Evolutionary conservation across 768 basidiomycete species (phyloP).

Genomic region (Phaeolepiota aurea): DNA sequence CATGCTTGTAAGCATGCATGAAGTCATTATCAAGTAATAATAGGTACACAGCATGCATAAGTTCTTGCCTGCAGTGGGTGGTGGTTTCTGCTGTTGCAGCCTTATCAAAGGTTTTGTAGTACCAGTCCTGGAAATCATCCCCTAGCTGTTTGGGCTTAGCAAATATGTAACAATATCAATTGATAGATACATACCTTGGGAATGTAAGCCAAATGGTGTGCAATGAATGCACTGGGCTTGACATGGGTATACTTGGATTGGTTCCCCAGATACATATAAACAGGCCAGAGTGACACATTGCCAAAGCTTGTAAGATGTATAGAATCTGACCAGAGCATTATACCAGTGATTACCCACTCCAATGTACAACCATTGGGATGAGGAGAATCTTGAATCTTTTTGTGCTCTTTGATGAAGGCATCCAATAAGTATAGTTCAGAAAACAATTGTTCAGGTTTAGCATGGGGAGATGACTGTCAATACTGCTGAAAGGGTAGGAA

Average conservation of each 20-base stretch:
- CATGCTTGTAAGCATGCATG: conserved; percentile 14
- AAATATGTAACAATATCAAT: too few species aligned
- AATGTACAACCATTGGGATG: conserved; percentile 3
- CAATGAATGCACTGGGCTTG: conserved; percentile 12
- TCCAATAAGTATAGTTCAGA: conserved; percentile 13
- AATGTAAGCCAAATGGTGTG: conserved; percentile 28
- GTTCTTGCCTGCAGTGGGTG: conserved; percentile 18
- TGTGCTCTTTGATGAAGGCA: conserved; percentile 10
- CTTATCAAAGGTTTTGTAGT: background rate
- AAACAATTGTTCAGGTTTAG: conserved; percentile 3
- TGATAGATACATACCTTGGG: conserved; percentile 7
- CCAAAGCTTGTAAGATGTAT: conserved; percentile 19
- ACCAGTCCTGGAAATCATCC: conserved; percentile 12
- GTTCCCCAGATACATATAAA: conserved; percentile 21
- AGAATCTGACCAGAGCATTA: conserved; percentile 21
- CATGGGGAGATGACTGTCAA: background rate
- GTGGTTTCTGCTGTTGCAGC: conserved; percentile 8
- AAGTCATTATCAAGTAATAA: conserved; percentile 18
- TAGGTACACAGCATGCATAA: conserved; percentile 17
- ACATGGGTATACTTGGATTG: conserved; percentile 23
- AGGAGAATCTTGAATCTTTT: background rate
- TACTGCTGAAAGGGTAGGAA: conserved; percentile 6
- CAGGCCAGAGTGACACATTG: conserved; percentile 14
- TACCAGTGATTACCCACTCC: conserved; percentile 6
- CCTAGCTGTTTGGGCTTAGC: conserved; percentile 6